Percentiles rank a stretch among this genome's conserved stretches.
phyloP scores from a whole-genome alignment of 208 protist genomes.

The Acanthamoeba divionensis region DNA sequence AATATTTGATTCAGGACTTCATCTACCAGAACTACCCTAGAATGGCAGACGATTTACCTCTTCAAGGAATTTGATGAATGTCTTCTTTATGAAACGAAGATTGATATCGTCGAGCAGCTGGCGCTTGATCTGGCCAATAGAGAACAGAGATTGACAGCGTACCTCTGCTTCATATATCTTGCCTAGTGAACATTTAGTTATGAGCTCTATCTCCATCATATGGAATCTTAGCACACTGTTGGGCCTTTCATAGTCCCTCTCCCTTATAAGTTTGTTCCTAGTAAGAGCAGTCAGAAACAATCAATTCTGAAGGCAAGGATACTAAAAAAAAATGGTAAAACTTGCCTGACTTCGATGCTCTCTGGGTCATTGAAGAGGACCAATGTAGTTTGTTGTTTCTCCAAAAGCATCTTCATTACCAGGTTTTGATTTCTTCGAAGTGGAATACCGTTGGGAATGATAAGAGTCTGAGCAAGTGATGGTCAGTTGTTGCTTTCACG shows the following conservation, averaged over 20 bases:
- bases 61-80: slow-evolving; percentile 26
- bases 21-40: not conserved
- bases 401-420: slow-evolving; percentile 44
- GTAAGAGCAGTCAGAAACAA: too few species aligned
- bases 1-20: not conserved
- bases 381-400: not conserved
- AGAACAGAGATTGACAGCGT: slow-evolving; percentile 1
- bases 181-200: slow-evolving; percentile 23
- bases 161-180: slow-evolving; percentile 41
- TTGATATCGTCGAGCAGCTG: slow-evolving; percentile 20
- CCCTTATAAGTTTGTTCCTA: not conserved
- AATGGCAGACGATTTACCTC: not conserved
- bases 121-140: slow-evolving; percentile 9
- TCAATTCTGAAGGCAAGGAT: too few species aligned
- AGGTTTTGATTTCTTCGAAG: slow-evolving; percentile 27
- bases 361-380: slow-evolving; percentile 45
- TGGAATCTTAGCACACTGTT: slow-evolving; percentile 20
- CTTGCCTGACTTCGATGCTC: slow-evolving; percentile 32
- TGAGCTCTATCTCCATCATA: not conserved
- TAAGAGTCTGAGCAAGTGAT: slow-evolving; percentile 34
- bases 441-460: not conserved
- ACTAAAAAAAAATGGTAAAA: too few species aligned
- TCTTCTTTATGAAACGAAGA: slow-evolving; percentile 11
- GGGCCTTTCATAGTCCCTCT: not conserved
- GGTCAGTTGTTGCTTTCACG: too few species aligned